Evolutionary conservation across 169 alveolate species (phyloP).

Genomic region (Plasmodium coatneyi): DNA sequence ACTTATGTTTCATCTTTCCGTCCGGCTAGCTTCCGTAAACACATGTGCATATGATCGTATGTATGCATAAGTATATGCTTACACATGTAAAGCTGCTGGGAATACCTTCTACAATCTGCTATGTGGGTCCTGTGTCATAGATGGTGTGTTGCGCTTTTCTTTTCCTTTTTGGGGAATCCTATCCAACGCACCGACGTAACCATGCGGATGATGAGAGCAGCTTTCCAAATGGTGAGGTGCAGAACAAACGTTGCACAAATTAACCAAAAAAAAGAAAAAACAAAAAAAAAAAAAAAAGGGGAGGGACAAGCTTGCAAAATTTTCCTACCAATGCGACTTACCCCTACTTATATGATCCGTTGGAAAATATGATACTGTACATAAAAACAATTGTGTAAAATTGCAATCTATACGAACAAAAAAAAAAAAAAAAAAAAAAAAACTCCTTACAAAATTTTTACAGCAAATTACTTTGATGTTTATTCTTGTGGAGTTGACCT

Average conservation of each 20-base stretch:
- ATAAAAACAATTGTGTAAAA: not conserved
- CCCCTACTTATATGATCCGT: not conserved
- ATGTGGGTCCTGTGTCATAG: not conserved
- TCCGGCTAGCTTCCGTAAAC: not conserved
- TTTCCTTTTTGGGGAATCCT: not conserved
- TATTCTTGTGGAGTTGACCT: not conserved
- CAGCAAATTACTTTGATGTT: not conserved
- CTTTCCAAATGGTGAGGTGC: not conserved
- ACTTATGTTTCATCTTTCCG: constrained; percentile 52
- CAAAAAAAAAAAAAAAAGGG: not conserved
- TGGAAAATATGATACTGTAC: not conserved
- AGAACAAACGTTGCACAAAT: not conserved
- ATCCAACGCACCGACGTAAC: not conserved
- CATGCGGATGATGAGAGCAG: not conserved
- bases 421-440: not conserved
- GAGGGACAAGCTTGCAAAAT: not conserved
- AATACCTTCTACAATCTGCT: not conserved
- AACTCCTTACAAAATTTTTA: not conserved
- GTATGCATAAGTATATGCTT: not conserved
- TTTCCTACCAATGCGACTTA: not conserved
- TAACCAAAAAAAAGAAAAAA: not conserved
- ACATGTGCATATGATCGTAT: not conserved
- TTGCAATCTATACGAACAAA: not conserved
- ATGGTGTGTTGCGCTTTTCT: not conserved
- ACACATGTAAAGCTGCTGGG: not conserved